Base-by-base conservation (phyloP, 768 basidiomycete genomes). In the Daedaleopsis nitida region DNA sequence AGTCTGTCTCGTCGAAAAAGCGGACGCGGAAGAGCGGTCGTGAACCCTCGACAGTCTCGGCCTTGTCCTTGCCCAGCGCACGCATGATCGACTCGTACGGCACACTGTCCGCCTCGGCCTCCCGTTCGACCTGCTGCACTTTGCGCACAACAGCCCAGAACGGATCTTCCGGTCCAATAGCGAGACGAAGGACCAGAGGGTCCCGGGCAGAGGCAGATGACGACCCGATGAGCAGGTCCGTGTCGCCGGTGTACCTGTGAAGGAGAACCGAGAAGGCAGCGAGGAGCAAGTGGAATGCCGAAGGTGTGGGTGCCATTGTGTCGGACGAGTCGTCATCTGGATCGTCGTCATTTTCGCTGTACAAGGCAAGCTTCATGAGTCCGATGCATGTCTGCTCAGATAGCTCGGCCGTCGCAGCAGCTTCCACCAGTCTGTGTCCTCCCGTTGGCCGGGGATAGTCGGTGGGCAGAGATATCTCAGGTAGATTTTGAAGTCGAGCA, bases 161-260 rank as follows among this genome's bases (percentile, higher is more conserved):
- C 0, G 92, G 86, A 77, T 96, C 93, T 19, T 82, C 80, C 0
- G 94, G 91, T 64, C 95, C 91, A 48, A 97, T 78, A 11, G 88
- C 82, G 53, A 98, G 75, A 21, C 94, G 86, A 32, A 99, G 83
- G 42, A 99, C 81, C 42, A 99, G 81, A 10, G 95, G 94, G 60
- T 91, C 86, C 24, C 84, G 83, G 7, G 85, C 83, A 6, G 83
- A 77, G 1, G 91, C 86, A 24, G 92, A 89, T 16, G 94, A 95
- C 4, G 92, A 92, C 38, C 91, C 94, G 69, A 99, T 89, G 59
- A 97, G 83, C 63, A 99, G 81, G 68, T 97, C 94, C 27, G 88
- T 95, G 72, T 99, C 97, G 43, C 92, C 96, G 0, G 97, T 98
- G 76, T 94, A 97, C 44, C 96, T 83, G 76, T 98, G 94, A 13